These are phyloP conservation scores for Psilocybe mexicana DNA, from an alignment of 1,284 basidiomycete species.

Conservation along the genomic window DNA sequence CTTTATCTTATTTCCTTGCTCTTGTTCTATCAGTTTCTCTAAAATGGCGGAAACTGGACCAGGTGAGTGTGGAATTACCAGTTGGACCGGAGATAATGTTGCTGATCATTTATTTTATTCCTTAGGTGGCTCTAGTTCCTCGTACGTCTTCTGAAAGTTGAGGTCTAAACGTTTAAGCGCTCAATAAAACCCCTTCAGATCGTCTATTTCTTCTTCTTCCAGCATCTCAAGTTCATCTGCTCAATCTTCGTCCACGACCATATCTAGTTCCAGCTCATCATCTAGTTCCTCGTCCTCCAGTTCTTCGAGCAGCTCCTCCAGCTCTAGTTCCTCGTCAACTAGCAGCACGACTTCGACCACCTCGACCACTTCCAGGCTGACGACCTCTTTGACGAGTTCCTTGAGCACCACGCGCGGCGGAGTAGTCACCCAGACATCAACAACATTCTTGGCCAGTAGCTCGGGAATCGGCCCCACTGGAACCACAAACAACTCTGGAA, in stretches of 20 bases:
- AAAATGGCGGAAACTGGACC: background rate
- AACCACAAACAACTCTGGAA: background rate
- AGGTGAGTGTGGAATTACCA: background rate
- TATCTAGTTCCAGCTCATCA: background rate
- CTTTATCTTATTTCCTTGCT: background rate
- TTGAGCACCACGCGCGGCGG: background rate
- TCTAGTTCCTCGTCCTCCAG: background rate
- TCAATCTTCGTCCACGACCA: background rate
- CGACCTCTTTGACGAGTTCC: background rate
- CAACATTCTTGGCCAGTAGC: background rate
- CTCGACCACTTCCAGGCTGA: background rate
- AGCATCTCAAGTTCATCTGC: background rate
- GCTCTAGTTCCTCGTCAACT: background rate
- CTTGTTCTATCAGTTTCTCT: background rate
- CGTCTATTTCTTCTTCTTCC: background rate
- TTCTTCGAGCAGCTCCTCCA: background rate
- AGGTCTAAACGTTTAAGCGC: background rate
- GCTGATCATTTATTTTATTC: background rate
- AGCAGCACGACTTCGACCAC: background rate
- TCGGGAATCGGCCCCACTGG: background rate
- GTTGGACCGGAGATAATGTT: too few relatives aligned
- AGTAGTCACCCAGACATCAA: constrained; percentile 1
- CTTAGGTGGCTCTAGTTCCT: background rate
- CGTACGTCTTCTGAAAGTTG: too few relatives aligned
- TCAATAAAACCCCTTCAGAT: background rate